Evolutionary conservation across 345 rosid genomes (phyloP), one percentile per base, ranked within the genome.

Genomic region (Sonneratia alba): DNA sequence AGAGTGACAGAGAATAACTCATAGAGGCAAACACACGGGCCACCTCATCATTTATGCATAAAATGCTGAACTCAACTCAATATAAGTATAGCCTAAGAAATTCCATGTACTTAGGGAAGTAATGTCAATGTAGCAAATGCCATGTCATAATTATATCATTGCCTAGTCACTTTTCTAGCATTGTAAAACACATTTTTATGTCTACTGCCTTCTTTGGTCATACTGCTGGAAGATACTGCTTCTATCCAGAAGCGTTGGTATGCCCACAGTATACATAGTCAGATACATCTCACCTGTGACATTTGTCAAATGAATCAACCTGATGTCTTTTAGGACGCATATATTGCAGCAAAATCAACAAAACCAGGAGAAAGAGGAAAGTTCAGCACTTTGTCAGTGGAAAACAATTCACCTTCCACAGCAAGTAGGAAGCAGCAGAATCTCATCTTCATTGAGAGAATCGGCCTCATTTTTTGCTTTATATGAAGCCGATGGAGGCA

Each of bases 331-430:
- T 2, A 61, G 4, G 16, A 61, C 16, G 24, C 36, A 61, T 27
- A n/a, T 61, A 3, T 13, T 49, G 56, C 56, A 49, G 16, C 5
- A 14, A 49, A 49, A 13, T 13, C 4, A 61, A 61, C 3, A 56
- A 51, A 11, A 36, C 21, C 18, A 47, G 45, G 24, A 24, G 24
- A 21, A 55, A 24, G 36, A 0, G 34, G 66, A 53, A 47, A n/a
- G 55, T 48, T 56, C 45, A 61, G 38, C 22, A 36, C 27, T 45
- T 49, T 38, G 37, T 38, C 57, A 62, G 55, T 56, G 27, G 36
- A 66, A 53, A 32, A 13, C 19, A 51, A 61, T n/a, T 77, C 66
- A 93, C 98, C 98, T 93, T 86, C 97, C 96, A 74, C 94, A 87
- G 70, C 86, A 93, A 14, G 78, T 67, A 2, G 85, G 79, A 83